Base-by-base conservation (phyloP, 768 basidiomycete species). In the Lactifluus pinguis region DNA sequence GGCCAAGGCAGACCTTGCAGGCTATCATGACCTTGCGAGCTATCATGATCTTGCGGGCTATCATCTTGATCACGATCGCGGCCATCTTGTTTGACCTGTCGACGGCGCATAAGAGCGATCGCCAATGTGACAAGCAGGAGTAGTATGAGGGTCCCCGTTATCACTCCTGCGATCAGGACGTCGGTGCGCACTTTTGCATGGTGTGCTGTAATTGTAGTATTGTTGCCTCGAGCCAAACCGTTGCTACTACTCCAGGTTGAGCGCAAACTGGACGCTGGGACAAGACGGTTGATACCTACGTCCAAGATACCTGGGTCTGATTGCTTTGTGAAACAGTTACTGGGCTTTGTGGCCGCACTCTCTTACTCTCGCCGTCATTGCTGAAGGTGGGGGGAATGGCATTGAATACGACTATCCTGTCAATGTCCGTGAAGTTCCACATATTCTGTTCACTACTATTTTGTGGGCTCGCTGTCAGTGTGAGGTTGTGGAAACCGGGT, bases 401-500 rank as follows among this genome's bases (percentile, higher is more conserved):
- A 47, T 25, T 38, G 42, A 57, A 51, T 1, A 64, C 55, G n/a
- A 53, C 52, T 45, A 65, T 34, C 25, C 13, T 59, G 55, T 60
- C 59, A 11, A 64, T 51, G 44, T 54, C 62, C 51, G 54, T 51
- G 19, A 60, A 60, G 11, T 57, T 53, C 32, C 57, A 44, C 6
- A 55, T 57, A 21, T 53, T 42, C 29, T 50, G 14, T 14, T 54
- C 39, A 7, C 52, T 53, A 11, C 17, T 21, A 6, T 63, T 53
- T 14, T 36, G 11, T 30, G 72, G 65, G 59, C 72, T 65, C 44
- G 74, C 69, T 47, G 76, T 70, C 38, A 80, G 61, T 1, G 69
- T 72, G 21, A 82, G 58, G 19, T 67, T 72, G 62, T 82, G 81
- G 38, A 69, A 64, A 10, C 72, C 72, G 8, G 72, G 41, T 32